Base-by-base conservation (phyloP, 352 stramenopile species). In the Pythium chondricola region DNA sequence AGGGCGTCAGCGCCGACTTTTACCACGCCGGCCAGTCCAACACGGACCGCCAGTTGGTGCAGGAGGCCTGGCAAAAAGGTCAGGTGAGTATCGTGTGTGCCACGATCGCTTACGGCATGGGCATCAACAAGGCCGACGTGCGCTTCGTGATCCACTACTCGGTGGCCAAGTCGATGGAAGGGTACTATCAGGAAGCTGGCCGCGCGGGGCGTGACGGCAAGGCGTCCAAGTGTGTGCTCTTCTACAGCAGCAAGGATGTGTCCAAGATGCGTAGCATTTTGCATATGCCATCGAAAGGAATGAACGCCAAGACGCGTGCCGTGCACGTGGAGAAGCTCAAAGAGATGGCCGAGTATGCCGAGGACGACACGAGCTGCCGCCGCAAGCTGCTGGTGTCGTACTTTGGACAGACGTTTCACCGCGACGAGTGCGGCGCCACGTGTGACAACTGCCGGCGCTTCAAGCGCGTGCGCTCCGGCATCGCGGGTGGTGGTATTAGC, bases 141-240 rank as follows among this genome's bases (percentile, higher is more conserved):
- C 86, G 88, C 16, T 97, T 91, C 46, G 90, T 98, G 18, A 78
- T 97, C 49, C 90, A 98, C 71, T 96, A 95, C 52, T 90, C 80
- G 25, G 65, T 95, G 42, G 80, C 83, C 56, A 92, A 92, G 66
- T 97, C 85, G 41, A 80, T 99, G 33, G 97, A 99, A 69, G 95
- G 87, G 6, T 99, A 99, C 69, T 99, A 98, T 71, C 96, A 99
- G 67, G 95, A 99, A 68, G 91, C 85, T 4, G 97, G 97, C 2
- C 80, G 97, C 20, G 97, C 91, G 2, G 97, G 97, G 2, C 80
- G 97, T 47, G 97, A 99, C 63, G 96, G 97, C 8, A 61, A 92
- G 5, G 73, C 90, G 10, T 88, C 85, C 35, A 84, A 96, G 43
- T 98, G 93, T 54, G 76, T 96, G 30, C 40, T 98, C 14, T 94